A percentile compares a stretch with the other conserved stretches of the same genome.
Conservation (phyloP, 2,329 filamentous ascomycete genomes). For the Nemania serpens region DNA sequence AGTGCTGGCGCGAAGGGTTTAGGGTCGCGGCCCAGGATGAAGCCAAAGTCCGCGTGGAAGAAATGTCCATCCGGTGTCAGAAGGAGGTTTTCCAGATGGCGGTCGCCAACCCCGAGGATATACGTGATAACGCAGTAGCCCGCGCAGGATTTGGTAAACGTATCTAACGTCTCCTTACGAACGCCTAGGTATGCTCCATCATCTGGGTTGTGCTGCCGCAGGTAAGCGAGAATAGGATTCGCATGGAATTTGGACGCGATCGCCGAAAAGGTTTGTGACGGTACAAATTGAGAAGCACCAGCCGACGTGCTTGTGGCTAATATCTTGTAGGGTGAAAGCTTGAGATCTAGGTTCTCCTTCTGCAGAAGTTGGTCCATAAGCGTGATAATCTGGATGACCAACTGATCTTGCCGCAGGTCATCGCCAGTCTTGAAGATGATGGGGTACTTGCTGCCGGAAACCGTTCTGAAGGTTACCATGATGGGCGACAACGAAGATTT, state of each 20-base stretch:
- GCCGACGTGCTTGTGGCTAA: conserved; percentile 88
- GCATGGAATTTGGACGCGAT: conserved; percentile 82
- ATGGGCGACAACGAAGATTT: conserved; percentile 94
- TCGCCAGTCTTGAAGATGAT: conserved; percentile 98
- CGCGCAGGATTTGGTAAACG: conserved; percentile 92
- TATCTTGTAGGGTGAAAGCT: conserved; percentile 94
- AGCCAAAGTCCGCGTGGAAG: conserved; percentile 98
- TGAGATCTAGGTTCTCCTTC: conserved; percentile 95
- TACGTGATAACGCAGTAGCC: conserved; percentile 99
- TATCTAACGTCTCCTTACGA: conserved; percentile 90
- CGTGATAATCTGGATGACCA: conserved; percentile 96
- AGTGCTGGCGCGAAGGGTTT: conserved; percentile 97
- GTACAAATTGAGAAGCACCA: conserved; percentile 91
- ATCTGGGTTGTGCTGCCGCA: conserved; percentile 89
- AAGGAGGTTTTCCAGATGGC: conserved; percentile 93
- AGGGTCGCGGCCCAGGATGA: conserved; percentile 94
- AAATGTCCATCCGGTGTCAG: conserved; percentile 90
- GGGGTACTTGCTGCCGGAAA: conserved; percentile 76
- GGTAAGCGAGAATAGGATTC: conserved; percentile 77
- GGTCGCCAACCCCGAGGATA: conserved; percentile 92
- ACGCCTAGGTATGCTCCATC: conserved; percentile 80
- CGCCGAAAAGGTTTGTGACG: conserved; percentile 80
- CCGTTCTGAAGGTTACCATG: conserved; percentile 86
- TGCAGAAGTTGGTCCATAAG: conserved; percentile 95
- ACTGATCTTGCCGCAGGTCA: conserved; percentile 92